These are phyloP conservation scores for Pythium brachiatum DNA, from an alignment of 352 stramenopile genomes.

Conservation along the genomic window DNA sequence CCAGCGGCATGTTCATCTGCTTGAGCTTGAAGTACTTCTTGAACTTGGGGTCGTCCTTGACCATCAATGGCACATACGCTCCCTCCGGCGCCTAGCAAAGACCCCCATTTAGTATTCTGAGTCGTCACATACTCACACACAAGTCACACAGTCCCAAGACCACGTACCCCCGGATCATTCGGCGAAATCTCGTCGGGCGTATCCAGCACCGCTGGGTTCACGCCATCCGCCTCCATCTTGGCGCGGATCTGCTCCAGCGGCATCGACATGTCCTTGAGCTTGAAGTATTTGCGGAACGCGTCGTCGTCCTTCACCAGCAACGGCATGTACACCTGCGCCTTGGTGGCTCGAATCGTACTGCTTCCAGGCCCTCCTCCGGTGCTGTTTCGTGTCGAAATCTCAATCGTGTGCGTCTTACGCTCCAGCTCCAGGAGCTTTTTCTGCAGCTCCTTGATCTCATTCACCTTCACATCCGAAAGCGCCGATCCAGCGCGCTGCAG, in stretches of 20 bases:
- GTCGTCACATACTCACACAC: not conserved
- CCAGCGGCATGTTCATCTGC: constrained; percentile 72
- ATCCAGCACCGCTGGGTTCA: constrained; percentile 60
- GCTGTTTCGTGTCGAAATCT: constrained; percentile 30
- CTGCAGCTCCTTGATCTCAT: constrained; percentile 76
- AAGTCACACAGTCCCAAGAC: not conserved
- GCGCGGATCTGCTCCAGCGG: constrained; percentile 72
- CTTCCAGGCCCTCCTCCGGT: constrained; percentile 2
- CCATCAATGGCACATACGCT: constrained; percentile 65
- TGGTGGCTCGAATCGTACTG: constrained; percentile 19
- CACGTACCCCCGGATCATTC: constrained; percentile 68
- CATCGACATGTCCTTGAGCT: constrained; percentile 80
- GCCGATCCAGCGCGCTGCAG: constrained; percentile 36
- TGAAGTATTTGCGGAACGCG: constrained; percentile 79
- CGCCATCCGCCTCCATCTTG: constrained; percentile 77
- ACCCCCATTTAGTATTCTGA: not conserved
- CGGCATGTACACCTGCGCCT: constrained; percentile 48
- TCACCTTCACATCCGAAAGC: constrained; percentile 46
- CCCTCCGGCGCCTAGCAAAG: constrained; percentile 48
- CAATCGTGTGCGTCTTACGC: constrained; percentile 61
- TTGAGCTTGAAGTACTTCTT: constrained; percentile 89
- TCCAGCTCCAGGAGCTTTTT: constrained; percentile 74
- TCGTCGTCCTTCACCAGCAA: constrained; percentile 72
- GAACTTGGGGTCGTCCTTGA: constrained; percentile 74
- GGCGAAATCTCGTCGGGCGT: constrained; percentile 67